Evolutionary conservation across 495 filamentous ascomycete genomes (phyloP).

Genomic region (Trichoderma erinaceum): DNA sequence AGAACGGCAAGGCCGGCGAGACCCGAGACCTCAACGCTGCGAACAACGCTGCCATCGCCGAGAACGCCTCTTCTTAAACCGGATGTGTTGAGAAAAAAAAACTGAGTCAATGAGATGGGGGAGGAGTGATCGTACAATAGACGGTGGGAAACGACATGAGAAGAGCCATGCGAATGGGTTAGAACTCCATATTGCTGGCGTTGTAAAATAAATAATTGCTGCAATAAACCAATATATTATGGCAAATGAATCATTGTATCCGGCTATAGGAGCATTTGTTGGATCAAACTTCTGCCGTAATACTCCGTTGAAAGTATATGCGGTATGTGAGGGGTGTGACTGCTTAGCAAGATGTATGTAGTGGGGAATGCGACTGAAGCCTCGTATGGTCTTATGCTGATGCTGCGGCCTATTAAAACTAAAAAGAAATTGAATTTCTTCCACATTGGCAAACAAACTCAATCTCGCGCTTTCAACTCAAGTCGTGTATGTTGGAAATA

Average conservation of each 20-base stretch:
- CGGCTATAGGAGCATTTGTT: neutral
- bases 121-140: neutral
- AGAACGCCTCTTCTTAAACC: slow-evolving; percentile 6
- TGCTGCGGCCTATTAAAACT: neutral
- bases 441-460: too few relatives aligned
- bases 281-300: neutral
- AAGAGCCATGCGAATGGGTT: neutral
- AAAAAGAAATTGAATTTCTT: neutral
- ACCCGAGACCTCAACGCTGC: slow-evolving; percentile 64
- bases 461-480: too few relatives aligned
- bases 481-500: too few relatives aligned
- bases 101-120: neutral
- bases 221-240: slow-evolving; percentile 10
- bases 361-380: slow-evolving; percentile 11
- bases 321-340: neutral
- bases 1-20: slow-evolving; percentile 98
- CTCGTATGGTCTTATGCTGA: neutral
- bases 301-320: neutral
- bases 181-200: neutral
- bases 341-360: neutral
- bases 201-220: slow-evolving; percentile 9
- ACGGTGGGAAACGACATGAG: slow-evolving; percentile 11
- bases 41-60: slow-evolving; percentile 43
- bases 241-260: neutral
- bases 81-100: neutral